Base-by-base conservation (phyloP, 2,329 filamentous ascomycete species). In the Paraphaeosphaeria minitans region DNA sequence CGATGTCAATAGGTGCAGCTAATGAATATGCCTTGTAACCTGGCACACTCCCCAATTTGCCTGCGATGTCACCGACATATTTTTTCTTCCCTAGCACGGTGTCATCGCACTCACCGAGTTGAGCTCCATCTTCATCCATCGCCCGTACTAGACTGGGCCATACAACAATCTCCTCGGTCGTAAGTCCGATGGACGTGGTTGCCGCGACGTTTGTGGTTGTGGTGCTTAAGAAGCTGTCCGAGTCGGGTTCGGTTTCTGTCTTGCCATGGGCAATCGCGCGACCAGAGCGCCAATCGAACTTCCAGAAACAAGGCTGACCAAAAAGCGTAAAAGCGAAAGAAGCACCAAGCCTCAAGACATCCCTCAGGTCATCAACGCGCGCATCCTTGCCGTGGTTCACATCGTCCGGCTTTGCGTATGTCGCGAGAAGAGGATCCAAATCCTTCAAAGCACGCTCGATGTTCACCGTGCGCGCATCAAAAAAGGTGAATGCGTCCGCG, bases 391-490 rank as follows among this genome's bases (percentile, higher is more conserved):
- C 24, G 21, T 51, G 45, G 14, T 39, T 29, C 9, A 27, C 53
- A 22, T 56, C 39, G 39, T 22, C n/a, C 8, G 50, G 43, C 4
- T 43, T 42, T 16, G 57, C 58, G 33, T 66, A 66, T 1, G 39
- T 51, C 3, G 51, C 31, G 4, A 66, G 59, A 1, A 64, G 48
- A 43, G 59, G 58, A 37, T 66, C 55, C 33, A 66, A 45, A 41
- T 61, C 63, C n/a, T 64, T 60, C 1, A 62, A 53, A 0, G 55
- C 62, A 35, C 62, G 64, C 53, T 65, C 64, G 41, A 63, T 58
- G 24, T 61, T 64, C 27, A 64, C 48, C 16, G 64, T 61, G 19
- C 62, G 55, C 4, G 60, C 56, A 48, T 66, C 60, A 46, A 66
- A 65, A 14, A 51, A 54, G 5, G 58, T 57, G 48, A 65, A 63